These are phyloP conservation scores for Miscanthus lutarioriparius DNA, from an alignment of 176 grass and related monocot genomes.

Conservation along the genomic window DNA sequence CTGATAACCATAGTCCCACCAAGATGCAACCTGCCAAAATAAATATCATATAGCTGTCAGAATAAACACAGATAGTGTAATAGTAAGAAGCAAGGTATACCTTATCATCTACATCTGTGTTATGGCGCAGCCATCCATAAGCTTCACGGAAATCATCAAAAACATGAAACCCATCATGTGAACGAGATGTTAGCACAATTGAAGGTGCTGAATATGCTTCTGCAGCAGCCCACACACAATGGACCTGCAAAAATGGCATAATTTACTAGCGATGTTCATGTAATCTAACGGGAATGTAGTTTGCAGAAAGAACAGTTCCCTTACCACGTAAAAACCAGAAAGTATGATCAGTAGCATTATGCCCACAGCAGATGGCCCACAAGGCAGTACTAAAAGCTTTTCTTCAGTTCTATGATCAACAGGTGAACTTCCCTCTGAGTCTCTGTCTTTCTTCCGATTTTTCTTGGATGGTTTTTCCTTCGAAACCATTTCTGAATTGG, in stretches of 20 bases:
- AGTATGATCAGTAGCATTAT: constrained; percentile 75
- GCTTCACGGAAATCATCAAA: constrained; percentile 99
- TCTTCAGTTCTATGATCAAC: constrained; percentile 59
- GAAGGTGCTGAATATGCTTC: constrained; percentile 99
- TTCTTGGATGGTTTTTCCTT: constrained; percentile 91
- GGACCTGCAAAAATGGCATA: constrained; percentile 62
- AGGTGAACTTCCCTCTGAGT: constrained; percentile 52
- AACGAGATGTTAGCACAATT: constrained; percentile 97
- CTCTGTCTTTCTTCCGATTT: constrained; percentile 80
- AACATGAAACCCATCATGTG: constrained; percentile 86
- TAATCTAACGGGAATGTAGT: not conserved
- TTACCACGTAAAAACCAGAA: constrained; percentile 96
- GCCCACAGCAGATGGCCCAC: constrained; percentile 71
- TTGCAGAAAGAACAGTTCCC: not conserved
- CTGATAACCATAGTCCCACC: constrained; percentile 99
- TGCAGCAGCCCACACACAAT: constrained; percentile 99
- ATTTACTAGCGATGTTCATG: not conserved
- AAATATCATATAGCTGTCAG: constrained; percentile 21
- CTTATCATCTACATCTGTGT: constrained; percentile 99
- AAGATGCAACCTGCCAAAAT: constrained; percentile 81
- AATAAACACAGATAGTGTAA: constrained; percentile 14
- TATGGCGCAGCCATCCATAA: constrained; percentile 97
- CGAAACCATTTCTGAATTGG: constrained; percentile 35
- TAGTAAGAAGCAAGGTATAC: constrained; percentile 30
- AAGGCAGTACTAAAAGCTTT: constrained; percentile 71